Evolutionary conservation across 441 rosid species (phyloP).

Genomic region (Adansonia grandidieri): DNA sequence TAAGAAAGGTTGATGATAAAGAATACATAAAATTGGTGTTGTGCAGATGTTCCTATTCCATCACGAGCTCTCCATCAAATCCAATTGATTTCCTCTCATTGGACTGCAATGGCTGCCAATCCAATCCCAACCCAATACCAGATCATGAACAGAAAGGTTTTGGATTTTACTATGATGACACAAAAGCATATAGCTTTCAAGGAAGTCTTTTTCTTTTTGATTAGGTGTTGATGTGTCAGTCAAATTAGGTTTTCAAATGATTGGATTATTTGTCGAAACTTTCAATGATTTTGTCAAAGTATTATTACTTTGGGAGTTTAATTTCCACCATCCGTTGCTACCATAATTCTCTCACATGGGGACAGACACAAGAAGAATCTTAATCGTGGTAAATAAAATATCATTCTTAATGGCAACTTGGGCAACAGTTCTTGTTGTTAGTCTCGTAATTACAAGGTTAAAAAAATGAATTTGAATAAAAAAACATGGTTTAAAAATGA

Average conservation of each 20-base stretch:
- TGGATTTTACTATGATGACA: not conserved
- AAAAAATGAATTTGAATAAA: no score
- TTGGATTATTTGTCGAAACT: not conserved
- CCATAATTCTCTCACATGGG: not conserved
- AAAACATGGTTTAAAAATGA: no score
- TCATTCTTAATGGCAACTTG: not conserved
- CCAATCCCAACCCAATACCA: not conserved
- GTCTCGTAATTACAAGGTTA: no score
- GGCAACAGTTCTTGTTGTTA: not conserved
- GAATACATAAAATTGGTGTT: not conserved
- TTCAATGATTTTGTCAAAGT: not conserved
- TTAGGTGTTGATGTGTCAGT: not conserved
- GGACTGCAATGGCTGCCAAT: not conserved
- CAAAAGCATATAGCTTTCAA: not conserved
- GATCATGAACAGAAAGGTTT: not conserved
- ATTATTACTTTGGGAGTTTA: constrained; percentile 6
- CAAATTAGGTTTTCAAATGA: not conserved
- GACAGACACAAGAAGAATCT: not conserved
- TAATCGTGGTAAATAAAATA: not conserved
- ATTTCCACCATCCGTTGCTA: not conserved
- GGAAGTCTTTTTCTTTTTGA: constrained; percentile 8
- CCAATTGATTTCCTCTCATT: not conserved
- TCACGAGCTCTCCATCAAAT: not conserved
- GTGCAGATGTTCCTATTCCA: not conserved
- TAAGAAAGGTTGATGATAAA: not conserved